Base-by-base conservation (phyloP, 768 basidiomycete genomes). In the Astraeus odoratus region DNA sequence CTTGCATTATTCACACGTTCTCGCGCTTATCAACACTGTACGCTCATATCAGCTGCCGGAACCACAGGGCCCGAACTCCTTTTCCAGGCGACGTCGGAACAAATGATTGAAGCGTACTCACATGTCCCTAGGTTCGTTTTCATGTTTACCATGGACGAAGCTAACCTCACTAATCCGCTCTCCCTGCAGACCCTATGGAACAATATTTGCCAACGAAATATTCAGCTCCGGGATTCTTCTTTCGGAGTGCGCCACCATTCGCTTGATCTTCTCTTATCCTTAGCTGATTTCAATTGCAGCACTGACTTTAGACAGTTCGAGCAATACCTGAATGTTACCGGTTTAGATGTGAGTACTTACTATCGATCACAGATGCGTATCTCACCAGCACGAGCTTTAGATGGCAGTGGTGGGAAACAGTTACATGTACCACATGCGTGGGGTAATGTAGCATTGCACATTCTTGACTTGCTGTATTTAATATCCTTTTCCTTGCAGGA, bases 241-340 rank as follows among this genome's bases (percentile, higher is more conserved):
- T 30, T 93, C 89, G 8, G 94, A 97, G 91, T 95, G 58, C 39
- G 75, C 69, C 15, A n/a, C n/a, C n/a, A n/a, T n/a, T n/a, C n/a
- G n/a, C n/a, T n/a, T n/a, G n/a, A n/a, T n/a, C n/a, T n/a, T n/a
- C n/a, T n/a, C n/a, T n/a, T n/a, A n/a, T n/a, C n/a, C n/a, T n/a
- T n/a, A n/a, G n/a, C 20, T 46, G 19, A 40, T 10, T 13, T 38
- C 36, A n/a, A n/a, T n/a, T 42, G 27, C 54, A 92, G 90, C 58
- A 98, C 95, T 41, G 94, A 98, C 63, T 97, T 97, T 56, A 80
- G 89, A 23, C 95, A 97, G 53, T 97, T 96, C 50, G 86, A 90
- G 54, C 68, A 83, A 45, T 96, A 96, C 58, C 67, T 94, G 25
- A 86, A 89, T 54, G 82, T 97, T 16, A 86, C 92, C 0, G 95